Evolutionary conservation across 106 monocot species (phyloP), one percentile per base, ranked within the genome.

Genomic region (Apostasia ramifera): DNA sequence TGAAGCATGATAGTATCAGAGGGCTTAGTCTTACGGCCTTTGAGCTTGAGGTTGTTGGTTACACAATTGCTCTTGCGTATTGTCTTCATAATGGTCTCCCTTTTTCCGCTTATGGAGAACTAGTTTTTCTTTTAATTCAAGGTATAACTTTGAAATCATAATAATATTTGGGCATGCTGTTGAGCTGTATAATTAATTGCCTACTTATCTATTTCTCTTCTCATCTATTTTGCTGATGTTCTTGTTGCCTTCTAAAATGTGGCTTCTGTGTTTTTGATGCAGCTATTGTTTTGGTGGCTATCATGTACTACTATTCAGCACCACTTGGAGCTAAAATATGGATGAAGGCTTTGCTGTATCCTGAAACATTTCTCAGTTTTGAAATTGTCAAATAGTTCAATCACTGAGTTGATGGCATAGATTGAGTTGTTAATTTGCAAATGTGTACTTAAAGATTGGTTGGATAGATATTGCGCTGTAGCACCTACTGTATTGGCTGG

Each of bases 41-140:
- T 71, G 92, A 97, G 68, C 86, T 97, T 73, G 97, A 97, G 75
- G 97, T 90, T 41, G 83, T 97, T 64, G 97, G 97, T 2, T 92
- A 82, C 59, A 97, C 97, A 39, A 97, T 97, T 85, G 86, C 92
- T 52, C 75, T 97, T 57, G 80, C 97, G 71, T 97, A 97, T 75
- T 97, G 97, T 71, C 74, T 97, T 61, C 92, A 92, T 71, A 86
- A 89, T 48, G 92, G 92, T 40, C 67, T 97, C 66, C 85, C 97
- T 13, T 97, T 97, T 83, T 97, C 97, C 50, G 97, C 97, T 52
- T 97, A 87, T 78, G 92, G 97, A 14, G 97, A 97, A 61, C 67
- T 92, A 45, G 62, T 66, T 45, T 97, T 97, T 72, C 92, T 97
- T 59, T 72, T 97, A 65, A 80, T 97, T 60, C 97, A 97, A 85